These are phyloP conservation scores for Naganishia kalamii DNA, from an alignment of 768 basidiomycete species.

Conservation along the genomic window DNA sequence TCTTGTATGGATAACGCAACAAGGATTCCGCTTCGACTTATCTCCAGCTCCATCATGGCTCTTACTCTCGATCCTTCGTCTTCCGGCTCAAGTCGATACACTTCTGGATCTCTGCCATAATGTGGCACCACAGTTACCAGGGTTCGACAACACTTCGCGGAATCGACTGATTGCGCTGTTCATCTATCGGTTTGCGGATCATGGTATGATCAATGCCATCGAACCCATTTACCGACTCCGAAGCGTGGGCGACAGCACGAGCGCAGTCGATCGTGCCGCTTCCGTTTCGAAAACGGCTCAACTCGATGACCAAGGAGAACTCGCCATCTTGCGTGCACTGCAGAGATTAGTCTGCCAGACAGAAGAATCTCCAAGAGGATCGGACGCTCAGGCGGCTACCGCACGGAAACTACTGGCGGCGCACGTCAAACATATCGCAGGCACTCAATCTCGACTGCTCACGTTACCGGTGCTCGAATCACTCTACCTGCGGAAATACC, in stretches of 20 bases:
- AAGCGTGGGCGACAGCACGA: neutral
- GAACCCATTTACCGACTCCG: slow-evolving; percentile 1
- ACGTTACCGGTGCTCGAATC: neutral
- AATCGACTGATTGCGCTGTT: slow-evolving; percentile 3
- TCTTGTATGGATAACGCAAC: slow-evolving; percentile 15
- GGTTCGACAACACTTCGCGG: neutral
- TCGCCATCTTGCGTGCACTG: slow-evolving; percentile 5
- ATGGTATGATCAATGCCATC: slow-evolving; percentile 5
- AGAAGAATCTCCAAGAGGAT: neutral
- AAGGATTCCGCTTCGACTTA: slow-evolving; percentile 5
- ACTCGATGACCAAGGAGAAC: slow-evolving; percentile 12
- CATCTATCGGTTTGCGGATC: slow-evolving; percentile 5
- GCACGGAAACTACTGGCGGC: neutral
- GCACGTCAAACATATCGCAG: slow-evolving; percentile 2
- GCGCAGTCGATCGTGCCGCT: neutral
- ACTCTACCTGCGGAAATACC: slow-evolving; percentile 1
- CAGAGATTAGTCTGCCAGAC: slow-evolving; percentile 4
- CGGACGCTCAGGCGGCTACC: neutral
- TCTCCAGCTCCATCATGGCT: slow-evolving; percentile 1
- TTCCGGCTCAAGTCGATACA: neutral
- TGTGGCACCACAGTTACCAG: neutral
- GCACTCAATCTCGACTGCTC: neutral
- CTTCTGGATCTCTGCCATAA: slow-evolving; percentile 4
- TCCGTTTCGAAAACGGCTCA: neutral
- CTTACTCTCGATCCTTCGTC: neutral